Conservation (phyloP, 108 stramenopile species). For the Mayamaea pseudoterrestris region DNA sequence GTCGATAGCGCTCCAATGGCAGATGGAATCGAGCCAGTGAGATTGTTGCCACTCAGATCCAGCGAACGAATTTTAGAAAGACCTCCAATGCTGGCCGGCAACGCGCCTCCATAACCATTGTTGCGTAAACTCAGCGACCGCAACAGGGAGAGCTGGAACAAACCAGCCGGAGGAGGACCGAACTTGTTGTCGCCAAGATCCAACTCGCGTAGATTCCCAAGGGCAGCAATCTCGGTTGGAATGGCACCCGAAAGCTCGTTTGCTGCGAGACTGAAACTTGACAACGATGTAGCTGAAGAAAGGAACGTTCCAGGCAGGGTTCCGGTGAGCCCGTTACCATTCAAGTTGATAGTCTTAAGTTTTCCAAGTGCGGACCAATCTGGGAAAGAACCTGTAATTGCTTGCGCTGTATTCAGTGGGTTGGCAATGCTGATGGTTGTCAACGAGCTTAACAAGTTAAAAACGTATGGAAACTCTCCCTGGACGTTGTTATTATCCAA, state of each 20-base stretch:
- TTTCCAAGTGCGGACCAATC: background rate
- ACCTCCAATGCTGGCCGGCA: background rate
- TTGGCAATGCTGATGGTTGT: constrained; percentile 2
- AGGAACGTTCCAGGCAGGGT: background rate
- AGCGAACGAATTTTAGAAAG: background rate
- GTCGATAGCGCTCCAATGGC: constrained; percentile 22
- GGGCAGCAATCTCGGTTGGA: background rate
- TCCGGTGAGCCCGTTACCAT: constrained; percentile 2
- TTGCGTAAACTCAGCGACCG: background rate
- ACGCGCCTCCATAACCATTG: background rate
- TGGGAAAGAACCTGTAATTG: background rate
- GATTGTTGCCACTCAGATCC: constrained; percentile 32
- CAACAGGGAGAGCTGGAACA: background rate
- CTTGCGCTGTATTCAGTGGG: background rate
- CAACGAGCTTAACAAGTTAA: constrained; percentile 17
- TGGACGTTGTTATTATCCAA: constrained; percentile 27
- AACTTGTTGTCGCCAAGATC: constrained; percentile 17
- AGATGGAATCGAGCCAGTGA: constrained; percentile 38
- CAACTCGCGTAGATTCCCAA: constrained; percentile 5
- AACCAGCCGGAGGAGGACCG: background rate
- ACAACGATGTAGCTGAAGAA: background rate
- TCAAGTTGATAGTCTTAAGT: background rate
- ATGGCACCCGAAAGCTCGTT: background rate
- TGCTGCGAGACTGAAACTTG: too few relatives aligned
- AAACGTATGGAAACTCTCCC: constrained; percentile 19